Evolutionary conservation across 352 stramenopile genomes (phyloP).

Genomic region (Globisporangium echinulatum): DNA sequence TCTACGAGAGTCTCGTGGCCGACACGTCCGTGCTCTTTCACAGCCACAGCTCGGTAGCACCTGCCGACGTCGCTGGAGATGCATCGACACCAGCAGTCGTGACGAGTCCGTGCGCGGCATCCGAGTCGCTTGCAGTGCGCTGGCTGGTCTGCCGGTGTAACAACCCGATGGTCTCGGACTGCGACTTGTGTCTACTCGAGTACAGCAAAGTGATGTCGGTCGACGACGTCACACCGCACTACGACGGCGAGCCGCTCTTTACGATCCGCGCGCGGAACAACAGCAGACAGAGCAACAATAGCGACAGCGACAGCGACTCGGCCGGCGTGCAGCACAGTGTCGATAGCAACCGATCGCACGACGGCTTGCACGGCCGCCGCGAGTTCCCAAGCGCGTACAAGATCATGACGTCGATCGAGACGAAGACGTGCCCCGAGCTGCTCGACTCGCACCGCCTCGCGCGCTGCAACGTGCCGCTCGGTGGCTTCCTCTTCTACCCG

Average conservation of each 20-base stretch:
- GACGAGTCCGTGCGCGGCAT: neutral
- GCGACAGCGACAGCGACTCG: constrained; percentile 10
- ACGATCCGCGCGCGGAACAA: constrained; percentile 26
- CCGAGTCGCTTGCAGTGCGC: constrained; percentile 53
- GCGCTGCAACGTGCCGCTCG: constrained; percentile 49
- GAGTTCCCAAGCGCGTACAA: constrained; percentile 54
- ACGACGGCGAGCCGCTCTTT: constrained; percentile 11
- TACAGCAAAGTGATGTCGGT: constrained; percentile 57
- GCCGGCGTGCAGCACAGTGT: neutral
- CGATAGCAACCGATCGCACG: constrained; percentile 1
- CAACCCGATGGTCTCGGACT: constrained; percentile 59
- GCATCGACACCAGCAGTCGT: neutral
- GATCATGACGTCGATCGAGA: constrained; percentile 63
- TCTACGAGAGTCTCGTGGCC: constrained; percentile 62
- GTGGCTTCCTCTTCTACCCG: constrained; percentile 63
- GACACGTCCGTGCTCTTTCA: constrained; percentile 77
- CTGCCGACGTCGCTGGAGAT: neutral
- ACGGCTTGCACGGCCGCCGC: constrained; percentile 18
- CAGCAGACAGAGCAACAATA: constrained; percentile 14
- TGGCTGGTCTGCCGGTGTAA: constrained; percentile 65
- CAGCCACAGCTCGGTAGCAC: constrained; percentile 16
- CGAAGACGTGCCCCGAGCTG: constrained; percentile 58
- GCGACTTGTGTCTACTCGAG: constrained; percentile 67
- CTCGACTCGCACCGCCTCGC: constrained; percentile 52
- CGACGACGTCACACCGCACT: constrained; percentile 28